Conservation (phyloP, 1,284 basidiomycete species). For the Ustilago xerochloae region DNA sequence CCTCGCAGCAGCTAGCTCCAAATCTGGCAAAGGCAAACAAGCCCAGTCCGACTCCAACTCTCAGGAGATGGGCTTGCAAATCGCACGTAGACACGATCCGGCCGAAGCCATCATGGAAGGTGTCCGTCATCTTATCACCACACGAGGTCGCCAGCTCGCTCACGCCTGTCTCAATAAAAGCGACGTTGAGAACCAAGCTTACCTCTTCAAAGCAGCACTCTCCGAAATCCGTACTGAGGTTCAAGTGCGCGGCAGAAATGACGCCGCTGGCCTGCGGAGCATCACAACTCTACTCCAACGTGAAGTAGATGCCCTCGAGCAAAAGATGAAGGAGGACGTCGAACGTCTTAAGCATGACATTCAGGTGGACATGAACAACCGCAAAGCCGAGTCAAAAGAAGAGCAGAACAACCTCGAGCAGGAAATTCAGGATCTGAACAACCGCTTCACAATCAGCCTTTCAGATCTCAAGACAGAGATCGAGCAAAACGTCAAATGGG, state of each 20-base stretch:
- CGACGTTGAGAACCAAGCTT: slow-evolving; percentile 81
- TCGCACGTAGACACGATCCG: slow-evolving; percentile 58
- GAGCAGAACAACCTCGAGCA: slow-evolving; percentile 89
- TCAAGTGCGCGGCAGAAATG: slow-evolving; percentile 83
- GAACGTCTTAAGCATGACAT: slow-evolving; percentile 90
- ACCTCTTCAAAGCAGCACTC: slow-evolving; percentile 91
- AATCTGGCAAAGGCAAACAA: slow-evolving; percentile 24
- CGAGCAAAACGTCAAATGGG: slow-evolving; percentile 68
- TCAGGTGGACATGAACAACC: slow-evolving; percentile 93
- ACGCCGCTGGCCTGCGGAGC: slow-evolving; percentile 81
- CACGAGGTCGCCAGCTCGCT: slow-evolving; percentile 79
- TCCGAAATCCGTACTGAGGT: slow-evolving; percentile 90
- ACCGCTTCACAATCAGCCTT: slow-evolving; percentile 67
- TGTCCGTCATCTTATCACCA: slow-evolving; percentile 81
- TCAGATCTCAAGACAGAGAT: slow-evolving; percentile 67
- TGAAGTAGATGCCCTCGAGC: slow-evolving; percentile 86
- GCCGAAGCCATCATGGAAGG: slow-evolving; percentile 79
- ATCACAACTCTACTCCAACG: slow-evolving; percentile 81
- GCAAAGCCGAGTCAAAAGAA: slow-evolving; percentile 90
- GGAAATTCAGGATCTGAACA: slow-evolving; percentile 79
- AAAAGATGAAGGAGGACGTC: slow-evolving; percentile 94
- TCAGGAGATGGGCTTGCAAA: slow-evolving; percentile 25
- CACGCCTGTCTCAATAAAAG: slow-evolving; percentile 81
- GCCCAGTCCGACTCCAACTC: slow-evolving; percentile 8
- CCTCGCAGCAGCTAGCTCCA: slow-evolving; percentile 7